Evolutionary conservation across 441 rosid species (phyloP), one percentile per base, ranked within the genome.

Genomic region (Aleurites moluccanus): DNA sequence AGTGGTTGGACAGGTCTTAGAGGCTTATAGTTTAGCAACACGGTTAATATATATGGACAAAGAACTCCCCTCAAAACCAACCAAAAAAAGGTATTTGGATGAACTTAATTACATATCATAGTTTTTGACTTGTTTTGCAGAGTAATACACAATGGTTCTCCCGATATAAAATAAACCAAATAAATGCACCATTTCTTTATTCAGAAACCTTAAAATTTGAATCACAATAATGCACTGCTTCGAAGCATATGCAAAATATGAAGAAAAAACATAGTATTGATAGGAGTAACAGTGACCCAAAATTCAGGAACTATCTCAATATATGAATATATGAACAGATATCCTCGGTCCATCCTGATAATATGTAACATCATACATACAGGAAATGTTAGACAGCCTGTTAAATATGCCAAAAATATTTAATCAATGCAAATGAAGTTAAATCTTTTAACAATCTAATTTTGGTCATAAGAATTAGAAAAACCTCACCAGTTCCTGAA

Each of bases 401-500:
- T 13, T 61, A 42, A 33, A 68, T 4, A 75, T n/a, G 59, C 65
- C 44, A 64, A 45, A 69, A 21, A 40, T 23, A 21, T 62, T 62
- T 11, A 50, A 42, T 25, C 60, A 38, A 70, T 25, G 4, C 40
- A 25, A 2, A 73, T 21, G 50, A n/a, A 14, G 57, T 64, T 13
- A 71, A 60, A 42, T 49, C 16, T 53, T 25, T 1, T 44, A 9
- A 47, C 35, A 73, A 47, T 64, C 18, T 25, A 57, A 68, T 73
- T 35, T 61, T 25, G 23, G 56, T 27, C 8, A 11, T 18, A 40
- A 49, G 25, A 60, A 55, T 33, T 25, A 49, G 66, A 72, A 64
- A 67, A 75, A 70, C 61, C 85, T 73, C 72, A 96, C 98, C 93
- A 96, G 82, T 83, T 96, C 98, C 80, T 96, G 99, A 83, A 96